Evolutionary conservation across 2,329 filamentous ascomycete species (phyloP), one percentile per base, ranked within the genome.

Genomic region (Curvularia sp.): DNA sequence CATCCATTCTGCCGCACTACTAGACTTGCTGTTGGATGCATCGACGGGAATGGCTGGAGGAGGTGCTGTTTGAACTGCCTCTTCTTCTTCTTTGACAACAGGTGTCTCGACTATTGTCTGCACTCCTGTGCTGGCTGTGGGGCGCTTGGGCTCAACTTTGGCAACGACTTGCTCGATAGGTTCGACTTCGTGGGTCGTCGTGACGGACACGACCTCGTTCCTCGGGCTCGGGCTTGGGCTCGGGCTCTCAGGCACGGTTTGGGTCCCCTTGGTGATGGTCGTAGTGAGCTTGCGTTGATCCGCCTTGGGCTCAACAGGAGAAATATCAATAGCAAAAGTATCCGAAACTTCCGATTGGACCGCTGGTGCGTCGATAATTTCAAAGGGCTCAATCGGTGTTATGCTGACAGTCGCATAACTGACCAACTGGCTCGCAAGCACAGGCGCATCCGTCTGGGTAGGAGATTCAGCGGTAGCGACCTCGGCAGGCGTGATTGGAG

Each of bases 391-490:
- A 18, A 53, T 21, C 30, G 55, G 55, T 5, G 27, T 34, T 19
- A 34, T 53, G 34, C 43, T 45, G 49, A 48, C 32, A 53, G 27
- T 45, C 8, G 55, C 38, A 6, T 53, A 25, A 27, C 4, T 5
- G 15, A 49, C 42, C 23, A 56, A n/a, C 12, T 61, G 36, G 25
- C 19, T 52, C 10, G 43, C 27, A 18, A 61, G 55, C 27, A 49
- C 38, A 18, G 34, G 51, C 18, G 49, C 34, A 8, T 60, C 53
- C 6, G 63, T 64, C 49, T 64, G 57, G 13, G 42, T 50, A 10
- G 43, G 48, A 4, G 47, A 27, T 36, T 51, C 43, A 3, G 47
- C 32, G 10, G 45, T 43, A 10, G 19, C 10, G 7, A 21, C n/a
- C 42, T 27, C 15, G 1, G 28, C 25, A 28, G 42, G 43, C 5